Evolutionary conservation across 2,329 filamentous ascomycete genomes (phyloP), one percentile per base, ranked within the genome.

Genomic region (Diaporthe destruens): DNA sequence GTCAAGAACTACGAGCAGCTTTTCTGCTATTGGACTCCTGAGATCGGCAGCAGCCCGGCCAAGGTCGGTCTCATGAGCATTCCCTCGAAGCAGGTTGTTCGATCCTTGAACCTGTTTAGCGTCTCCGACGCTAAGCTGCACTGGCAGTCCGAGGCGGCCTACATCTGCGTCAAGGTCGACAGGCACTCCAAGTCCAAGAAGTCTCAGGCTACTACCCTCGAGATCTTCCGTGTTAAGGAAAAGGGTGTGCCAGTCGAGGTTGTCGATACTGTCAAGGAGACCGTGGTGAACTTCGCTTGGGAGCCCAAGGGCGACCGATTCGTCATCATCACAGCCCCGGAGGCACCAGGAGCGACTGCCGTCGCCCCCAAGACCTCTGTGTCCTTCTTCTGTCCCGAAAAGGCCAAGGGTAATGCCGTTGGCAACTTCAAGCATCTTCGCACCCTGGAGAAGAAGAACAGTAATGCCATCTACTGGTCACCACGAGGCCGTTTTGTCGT

Each of bases 181-280:
- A 90, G 96, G 76, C 96, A 99, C 88, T 98, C 95, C 82, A 99
- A 99, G 86, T 98, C 95, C 72, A 98, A 98, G 89, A 99, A 98
- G 86, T 98, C 95, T 3, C 90, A 97, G 79, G 96, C 95, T 74
- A 99, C 96, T 42, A 98, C 97, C 77, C 90, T 99, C 47, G 96
- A 99, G 83, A 98, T 99, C 81, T 99, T 99, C 92, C 94, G 96
- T 74, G 90, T 99, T 78, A 92, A 91, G 82, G 96, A 99, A 84
- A 99, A 99, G 90, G 96, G 96, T 77, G 96, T 99, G 2, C 96
- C 96, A 0, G 96, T 99, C 70, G 96, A 99, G 84, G 96, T 98
- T 71, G 95, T 99, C 67, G 96, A 99, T 84, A 95, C 93, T 69
- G 93, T 99, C 85, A 98, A 98, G 86, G 96, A 98, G 80, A 98